Percentiles rank a stretch among this genome's conserved stretches.
Conservation (phyloP, 306 rosid genomes). For the Ammopiptanthus mongolicus region DNA sequence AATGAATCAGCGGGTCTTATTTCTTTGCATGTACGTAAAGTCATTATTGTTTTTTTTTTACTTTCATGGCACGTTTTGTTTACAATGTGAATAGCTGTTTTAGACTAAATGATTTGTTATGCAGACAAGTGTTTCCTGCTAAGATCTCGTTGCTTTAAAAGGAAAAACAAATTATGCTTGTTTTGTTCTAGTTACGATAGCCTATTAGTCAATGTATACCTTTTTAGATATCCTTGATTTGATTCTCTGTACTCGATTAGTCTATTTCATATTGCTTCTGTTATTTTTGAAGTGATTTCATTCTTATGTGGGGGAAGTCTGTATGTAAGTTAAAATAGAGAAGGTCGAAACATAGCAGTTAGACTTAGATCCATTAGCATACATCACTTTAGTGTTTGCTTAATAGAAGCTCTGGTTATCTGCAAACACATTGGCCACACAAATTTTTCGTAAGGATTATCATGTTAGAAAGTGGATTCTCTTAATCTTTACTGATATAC, state of each 20-base stretch:
- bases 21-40: background rate
- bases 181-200: background rate
- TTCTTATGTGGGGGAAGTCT: background rate
- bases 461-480: background rate
- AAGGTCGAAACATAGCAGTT: background rate
- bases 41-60: constrained; percentile 16
- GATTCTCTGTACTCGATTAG: background rate
- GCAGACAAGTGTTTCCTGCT: background rate
- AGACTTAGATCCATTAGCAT: background rate
- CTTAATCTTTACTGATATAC: constrained; percentile 3
- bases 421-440: background rate
- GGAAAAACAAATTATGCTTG: background rate
- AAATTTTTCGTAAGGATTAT: background rate
- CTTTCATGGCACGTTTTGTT: constrained; percentile 10
- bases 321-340: background rate
- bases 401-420: background rate
- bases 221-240: background rate
- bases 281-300: background rate
- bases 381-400: background rate
- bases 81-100: background rate
- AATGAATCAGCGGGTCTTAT: background rate
- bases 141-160: background rate
- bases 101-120: background rate
- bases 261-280: background rate
- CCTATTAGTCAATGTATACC: background rate